These are phyloP conservation scores for Penicillium sp. DNA, from an alignment of 2,329 filamentous ascomycete genomes.

Conservation along the genomic window DNA sequence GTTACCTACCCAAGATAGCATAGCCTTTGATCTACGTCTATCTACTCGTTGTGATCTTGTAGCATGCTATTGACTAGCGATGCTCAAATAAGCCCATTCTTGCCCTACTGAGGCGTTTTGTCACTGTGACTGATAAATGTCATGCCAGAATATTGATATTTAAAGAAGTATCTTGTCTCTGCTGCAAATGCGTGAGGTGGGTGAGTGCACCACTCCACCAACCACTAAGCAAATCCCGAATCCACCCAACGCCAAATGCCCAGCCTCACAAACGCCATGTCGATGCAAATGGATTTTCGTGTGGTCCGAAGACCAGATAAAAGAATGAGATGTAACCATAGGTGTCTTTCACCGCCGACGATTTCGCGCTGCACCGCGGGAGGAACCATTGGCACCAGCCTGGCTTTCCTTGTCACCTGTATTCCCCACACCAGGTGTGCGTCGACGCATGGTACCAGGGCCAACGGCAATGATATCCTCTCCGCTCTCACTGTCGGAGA, in stretches of 20 bases:
- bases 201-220: background rate
- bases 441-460: constrained; percentile 79
- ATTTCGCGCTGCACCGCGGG: constrained; percentile 27
- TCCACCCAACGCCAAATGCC: constrained; percentile 1
- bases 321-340: background rate
- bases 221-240: background rate
- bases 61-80: background rate
- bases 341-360: constrained; percentile 29
- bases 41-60: background rate
- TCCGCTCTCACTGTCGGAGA: constrained; percentile 92
- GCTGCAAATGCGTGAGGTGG: background rate
- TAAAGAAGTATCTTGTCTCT: background rate
- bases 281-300: constrained; percentile 11
- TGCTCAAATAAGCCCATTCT: background rate
- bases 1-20: background rate
- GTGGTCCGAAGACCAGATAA: background rate
- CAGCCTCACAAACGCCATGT: constrained; percentile 7
- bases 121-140: background rate
- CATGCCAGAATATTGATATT: background rate
- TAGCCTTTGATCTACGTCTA: background rate
- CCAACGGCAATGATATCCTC: constrained; percentile 73
- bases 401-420: constrained; percentile 26
- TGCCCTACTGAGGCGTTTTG: background rate
- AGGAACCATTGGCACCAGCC: constrained; percentile 20
- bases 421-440: constrained; percentile 70